These are phyloP conservation scores for Trichothecium sympodiale DNA, from an alignment of 2,329 filamentous ascomycete genomes.

Conservation along the genomic window DNA sequence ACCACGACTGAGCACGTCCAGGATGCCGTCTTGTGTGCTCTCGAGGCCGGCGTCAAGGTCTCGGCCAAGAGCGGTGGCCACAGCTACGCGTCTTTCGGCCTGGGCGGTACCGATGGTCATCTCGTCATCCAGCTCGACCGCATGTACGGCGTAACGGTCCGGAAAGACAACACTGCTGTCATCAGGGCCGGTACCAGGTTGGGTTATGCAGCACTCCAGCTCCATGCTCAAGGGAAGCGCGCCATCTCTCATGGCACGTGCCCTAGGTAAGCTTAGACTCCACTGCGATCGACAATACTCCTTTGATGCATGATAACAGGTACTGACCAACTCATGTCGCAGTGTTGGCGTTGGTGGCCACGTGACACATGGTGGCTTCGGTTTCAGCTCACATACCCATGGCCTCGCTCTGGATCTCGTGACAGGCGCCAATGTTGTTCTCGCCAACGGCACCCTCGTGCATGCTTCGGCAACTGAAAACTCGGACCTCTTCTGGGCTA, in stretches of 20 bases:
- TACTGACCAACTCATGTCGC: not conserved
- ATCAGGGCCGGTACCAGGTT: conserved; percentile 16
- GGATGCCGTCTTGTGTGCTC: conserved; percentile 33
- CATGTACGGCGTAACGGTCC: conserved; percentile 23
- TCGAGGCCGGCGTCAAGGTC: conserved; percentile 29
- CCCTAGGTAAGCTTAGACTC: conserved; percentile 16
- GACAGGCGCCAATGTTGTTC: conserved; percentile 21
- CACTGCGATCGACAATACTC: too few species aligned
- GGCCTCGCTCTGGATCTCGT: conserved; percentile 23
- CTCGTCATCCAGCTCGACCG: conserved; percentile 28
- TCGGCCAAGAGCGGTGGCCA: conserved; percentile 42
- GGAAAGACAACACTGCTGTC: conserved; percentile 17
- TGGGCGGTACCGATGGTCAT: conserved; percentile 27
- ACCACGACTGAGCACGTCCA: conserved; percentile 26
- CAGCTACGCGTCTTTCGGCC: conserved; percentile 39
- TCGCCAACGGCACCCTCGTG: conserved; percentile 21
- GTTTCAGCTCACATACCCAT: conserved; percentile 11
- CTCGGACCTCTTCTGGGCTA: conserved; percentile 29
- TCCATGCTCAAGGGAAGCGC: conserved; percentile 22
- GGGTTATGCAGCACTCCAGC: conserved; percentile 26
- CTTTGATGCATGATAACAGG: too few species aligned
- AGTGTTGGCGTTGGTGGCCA: conserved; percentile 34
- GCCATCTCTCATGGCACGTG: conserved; percentile 33
- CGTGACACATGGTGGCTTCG: conserved; percentile 28
- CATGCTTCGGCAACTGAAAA: conserved; percentile 20